Evolutionary conservation across 2,329 filamentous ascomycete genomes (phyloP).

Genomic region (Plenodomus biglobosus): DNA sequence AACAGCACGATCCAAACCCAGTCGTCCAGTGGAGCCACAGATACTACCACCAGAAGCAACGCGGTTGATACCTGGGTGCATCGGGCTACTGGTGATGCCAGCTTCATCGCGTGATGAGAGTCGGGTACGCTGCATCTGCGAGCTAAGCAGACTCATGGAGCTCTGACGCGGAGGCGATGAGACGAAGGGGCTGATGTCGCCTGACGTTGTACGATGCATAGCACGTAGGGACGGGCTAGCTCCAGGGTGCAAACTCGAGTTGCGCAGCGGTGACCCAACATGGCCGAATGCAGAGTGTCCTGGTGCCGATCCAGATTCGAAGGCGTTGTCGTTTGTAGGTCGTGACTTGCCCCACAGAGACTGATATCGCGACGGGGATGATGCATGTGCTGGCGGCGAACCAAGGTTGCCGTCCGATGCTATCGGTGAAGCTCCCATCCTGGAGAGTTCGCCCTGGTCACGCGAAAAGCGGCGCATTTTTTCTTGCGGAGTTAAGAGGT

Average conservation of each 20-base stretch:
- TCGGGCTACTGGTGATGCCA: conserved; percentile 26
- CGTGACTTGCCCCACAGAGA: conserved; percentile 56
- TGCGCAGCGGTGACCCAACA: conserved; percentile 66
- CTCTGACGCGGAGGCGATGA: conserved; percentile 59
- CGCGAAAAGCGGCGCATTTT: conserved; percentile 61
- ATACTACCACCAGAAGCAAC: conserved; percentile 40
- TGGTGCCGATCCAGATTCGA: conserved; percentile 39
- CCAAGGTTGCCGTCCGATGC: conserved; percentile 49
- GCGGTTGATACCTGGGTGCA: conserved; percentile 69
- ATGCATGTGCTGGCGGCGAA: conserved; percentile 54
- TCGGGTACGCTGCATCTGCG: conserved; percentile 55
- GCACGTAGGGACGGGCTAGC: conserved; percentile 56
- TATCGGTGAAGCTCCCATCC: conserved; percentile 52
- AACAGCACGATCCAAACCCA: conserved; percentile 43
- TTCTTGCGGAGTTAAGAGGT: conserved; percentile 64
- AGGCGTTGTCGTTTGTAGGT: conserved; percentile 53
- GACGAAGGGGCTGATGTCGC: conserved; percentile 54
- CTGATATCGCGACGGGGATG: conserved; percentile 64
- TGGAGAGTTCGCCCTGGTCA: conserved; percentile 57
- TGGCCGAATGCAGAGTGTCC: conserved; percentile 57
- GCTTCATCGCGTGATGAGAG: conserved; percentile 40
- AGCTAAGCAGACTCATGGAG: conserved; percentile 63
- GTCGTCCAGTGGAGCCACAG: conserved; percentile 32
- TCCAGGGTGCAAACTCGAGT: conserved; percentile 56
- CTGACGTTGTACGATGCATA: conserved; percentile 51